Percentiles rank a stretch among this genome's conserved stretches.
These are phyloP conservation scores for Nakataea oryzae DNA, from an alignment of 2,329 filamentous ascomycete species.

Conservation along the genomic window DNA sequence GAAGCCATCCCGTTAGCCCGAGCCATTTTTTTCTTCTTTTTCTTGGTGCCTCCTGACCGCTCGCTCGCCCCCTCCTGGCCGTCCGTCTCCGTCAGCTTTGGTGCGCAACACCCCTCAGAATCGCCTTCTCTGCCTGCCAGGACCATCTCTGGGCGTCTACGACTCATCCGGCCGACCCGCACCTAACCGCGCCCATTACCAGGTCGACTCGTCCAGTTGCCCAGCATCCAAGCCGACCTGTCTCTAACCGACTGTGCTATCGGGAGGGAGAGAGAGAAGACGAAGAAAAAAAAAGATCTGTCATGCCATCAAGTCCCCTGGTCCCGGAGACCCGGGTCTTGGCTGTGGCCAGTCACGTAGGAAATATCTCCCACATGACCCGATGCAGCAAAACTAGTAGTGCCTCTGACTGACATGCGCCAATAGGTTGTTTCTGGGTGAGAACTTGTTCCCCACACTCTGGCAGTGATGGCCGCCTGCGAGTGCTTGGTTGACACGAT, in stretches of 20 bases:
- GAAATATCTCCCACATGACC: conserved; percentile 17
- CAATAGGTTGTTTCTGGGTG: conserved; percentile 63
- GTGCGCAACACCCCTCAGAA: not conserved
- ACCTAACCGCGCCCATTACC: not conserved
- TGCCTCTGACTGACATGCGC: not conserved
- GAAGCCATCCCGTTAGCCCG: not conserved
- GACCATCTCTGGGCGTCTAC: not conserved
- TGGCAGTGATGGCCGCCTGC: conserved; percentile 7
- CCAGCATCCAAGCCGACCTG: not conserved
- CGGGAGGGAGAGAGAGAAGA: too few species aligned
- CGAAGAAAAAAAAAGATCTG: not conserved
- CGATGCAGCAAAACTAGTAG: not conserved
- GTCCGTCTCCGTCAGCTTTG: conserved; percentile 2
- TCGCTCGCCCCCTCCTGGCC: not conserved
- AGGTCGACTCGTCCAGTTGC: too few species aligned
- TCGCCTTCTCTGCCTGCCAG: not conserved
- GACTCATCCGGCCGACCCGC: not conserved
- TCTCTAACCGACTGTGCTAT: conserved; percentile 17
- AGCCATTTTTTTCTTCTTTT: not conserved
- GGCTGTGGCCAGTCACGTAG: conserved; percentile 91
- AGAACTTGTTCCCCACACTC: conserved; percentile 23
- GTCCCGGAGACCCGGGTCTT: conserved; percentile 59
- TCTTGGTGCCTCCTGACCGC: not conserved
- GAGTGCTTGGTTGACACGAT: not conserved
- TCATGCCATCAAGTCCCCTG: not conserved